Percentiles rank a stretch among this genome's conserved stretches.
phyloP scores from a whole-genome alignment of 306 rosid species.

The Dicorynia guianensis region DNA sequence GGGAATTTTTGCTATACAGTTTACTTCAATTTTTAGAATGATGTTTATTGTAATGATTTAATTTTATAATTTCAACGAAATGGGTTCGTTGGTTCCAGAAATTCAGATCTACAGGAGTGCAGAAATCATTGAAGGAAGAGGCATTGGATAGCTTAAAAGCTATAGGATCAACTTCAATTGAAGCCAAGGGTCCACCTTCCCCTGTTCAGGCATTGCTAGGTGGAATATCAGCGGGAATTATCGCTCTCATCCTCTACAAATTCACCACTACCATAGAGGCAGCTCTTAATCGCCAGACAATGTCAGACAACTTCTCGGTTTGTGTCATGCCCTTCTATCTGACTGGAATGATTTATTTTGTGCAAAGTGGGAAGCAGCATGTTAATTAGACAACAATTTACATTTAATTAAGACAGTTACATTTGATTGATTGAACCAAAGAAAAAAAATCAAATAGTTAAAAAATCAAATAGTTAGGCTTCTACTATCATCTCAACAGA shows the following conservation, averaged over 20 bases:
- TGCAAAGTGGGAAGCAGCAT: constrained; percentile 15
- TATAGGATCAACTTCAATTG: constrained; percentile 64
- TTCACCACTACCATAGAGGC: constrained; percentile 90
- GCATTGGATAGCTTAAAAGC: constrained; percentile 83
- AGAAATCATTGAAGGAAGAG: constrained; percentile 76
- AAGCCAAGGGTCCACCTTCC: constrained; percentile 70
- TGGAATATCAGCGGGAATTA: constrained; percentile 80
- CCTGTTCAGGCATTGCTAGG: constrained; percentile 84
- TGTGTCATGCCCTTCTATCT: constrained; percentile 41
- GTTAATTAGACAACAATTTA: constrained; percentile 1
- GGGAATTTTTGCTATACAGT: constrained; percentile 8
- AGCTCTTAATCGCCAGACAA: constrained; percentile 72
- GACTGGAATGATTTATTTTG: constrained; percentile 1
- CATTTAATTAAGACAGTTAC: constrained; percentile 11
- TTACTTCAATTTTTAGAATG: constrained; percentile 22
- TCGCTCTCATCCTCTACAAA: constrained; percentile 81
- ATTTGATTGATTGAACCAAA: constrained; percentile 16
- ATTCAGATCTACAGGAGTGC: constrained; percentile 85
- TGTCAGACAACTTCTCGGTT: constrained; percentile 88
- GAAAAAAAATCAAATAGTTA: not conserved
- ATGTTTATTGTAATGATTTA: not conserved
- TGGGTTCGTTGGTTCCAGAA: constrained; percentile 61
- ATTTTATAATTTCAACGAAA: constrained; percentile 38
- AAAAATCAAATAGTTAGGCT: not conserved
- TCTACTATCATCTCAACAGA: not conserved